Evolutionary conservation across 2,329 filamentous ascomycete genomes (phyloP), one percentile per base, ranked within the genome.

Genomic region (Penicillium occitanis): DNA sequence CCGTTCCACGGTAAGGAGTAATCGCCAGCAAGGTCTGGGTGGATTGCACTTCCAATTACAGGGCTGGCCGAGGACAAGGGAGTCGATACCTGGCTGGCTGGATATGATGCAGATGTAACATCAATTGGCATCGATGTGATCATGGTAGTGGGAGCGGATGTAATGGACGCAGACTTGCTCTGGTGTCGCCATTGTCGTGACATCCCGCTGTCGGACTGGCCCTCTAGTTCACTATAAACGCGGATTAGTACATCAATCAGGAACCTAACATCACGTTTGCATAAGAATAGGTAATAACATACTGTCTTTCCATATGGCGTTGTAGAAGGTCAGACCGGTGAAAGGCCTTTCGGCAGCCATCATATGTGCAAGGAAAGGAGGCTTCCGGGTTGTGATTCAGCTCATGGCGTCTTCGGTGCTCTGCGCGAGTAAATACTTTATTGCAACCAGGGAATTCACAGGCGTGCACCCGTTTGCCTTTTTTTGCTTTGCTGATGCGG

Each of bases 401-500:
- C 70, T 84, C 81, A 75, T 84, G 82, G 51, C 82, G 81, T 72
- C 80, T 77, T 69, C 77, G 74, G 70, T 84, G 82, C 69, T 84
- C 82, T 66, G 81, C 82, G 72, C 82, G 77, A 30, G 82, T 83
- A 68, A 83, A 84, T 64, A 83, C 77, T 77, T 84, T 84, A 67
- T 75, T 76, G 70, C 82, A 84, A 46, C 81, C 80, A 17, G 79
- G 79, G 67, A 74, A 81, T 66, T 81, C 76, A 70, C 82, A 84
- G 8, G 77, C 77, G 69, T 84, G 82, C 14, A 84, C 82, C 61
- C 81, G 79, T 72, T 83, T 83, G 35, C 82, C 82, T 71, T 84
- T 84, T 74, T 83, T 84, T 13, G 82, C 82, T 71, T 83, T 84
- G 74, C 82, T 84, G 69, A 83, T 78, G 61, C 82, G 79, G 69